Evolutionary conservation across 2,329 filamentous ascomycete species (phyloP).

Genomic region (Fusarium avenaceum): DNA sequence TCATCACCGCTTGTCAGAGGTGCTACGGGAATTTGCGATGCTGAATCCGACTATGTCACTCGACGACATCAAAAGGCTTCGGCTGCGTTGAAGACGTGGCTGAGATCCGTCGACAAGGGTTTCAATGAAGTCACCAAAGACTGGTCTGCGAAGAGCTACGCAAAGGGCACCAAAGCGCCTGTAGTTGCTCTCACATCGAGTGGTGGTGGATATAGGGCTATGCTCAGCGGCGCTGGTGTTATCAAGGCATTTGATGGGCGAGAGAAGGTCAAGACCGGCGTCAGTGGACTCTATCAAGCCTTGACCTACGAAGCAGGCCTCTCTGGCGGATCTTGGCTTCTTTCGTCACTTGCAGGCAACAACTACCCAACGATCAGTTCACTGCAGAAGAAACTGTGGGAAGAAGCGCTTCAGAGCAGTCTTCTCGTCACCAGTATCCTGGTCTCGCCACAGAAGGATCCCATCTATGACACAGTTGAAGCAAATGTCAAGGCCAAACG

Average conservation of each 20-base stretch:
- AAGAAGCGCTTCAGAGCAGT: slow-evolving; percentile 9
- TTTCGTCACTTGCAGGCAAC: slow-evolving; percentile 1
- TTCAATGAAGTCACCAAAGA: background rate
- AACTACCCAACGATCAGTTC: slow-evolving; percentile 11
- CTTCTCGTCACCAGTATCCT: slow-evolving; percentile 19
- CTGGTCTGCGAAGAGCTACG: background rate
- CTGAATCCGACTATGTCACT: slow-evolving; percentile 1
- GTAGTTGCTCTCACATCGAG: slow-evolving; percentile 16
- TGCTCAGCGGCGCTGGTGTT: slow-evolving; percentile 20
- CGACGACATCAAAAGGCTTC: slow-evolving; percentile 10
- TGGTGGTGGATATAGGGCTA: slow-evolving; percentile 17
- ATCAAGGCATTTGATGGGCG: slow-evolving; percentile 14
- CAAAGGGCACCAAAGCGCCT: background rate
- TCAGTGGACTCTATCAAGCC: slow-evolving; percentile 20
- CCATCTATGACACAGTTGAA: slow-evolving; percentile 5
- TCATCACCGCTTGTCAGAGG: background rate
- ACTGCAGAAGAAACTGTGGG: slow-evolving; percentile 3
- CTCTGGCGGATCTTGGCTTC: slow-evolving; percentile 15
- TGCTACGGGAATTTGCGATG: background rate
- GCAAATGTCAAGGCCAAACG: slow-evolving; percentile 10
- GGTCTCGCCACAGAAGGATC: background rate
- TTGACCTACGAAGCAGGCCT: slow-evolving; percentile 11
- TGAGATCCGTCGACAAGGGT: background rate
- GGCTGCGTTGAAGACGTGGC: slow-evolving; percentile 1
- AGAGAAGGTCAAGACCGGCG: slow-evolving; percentile 13